These are phyloP conservation scores for Lactarius akahatsu DNA, from an alignment of 768 basidiomycete species.

Conservation along the genomic window DNA sequence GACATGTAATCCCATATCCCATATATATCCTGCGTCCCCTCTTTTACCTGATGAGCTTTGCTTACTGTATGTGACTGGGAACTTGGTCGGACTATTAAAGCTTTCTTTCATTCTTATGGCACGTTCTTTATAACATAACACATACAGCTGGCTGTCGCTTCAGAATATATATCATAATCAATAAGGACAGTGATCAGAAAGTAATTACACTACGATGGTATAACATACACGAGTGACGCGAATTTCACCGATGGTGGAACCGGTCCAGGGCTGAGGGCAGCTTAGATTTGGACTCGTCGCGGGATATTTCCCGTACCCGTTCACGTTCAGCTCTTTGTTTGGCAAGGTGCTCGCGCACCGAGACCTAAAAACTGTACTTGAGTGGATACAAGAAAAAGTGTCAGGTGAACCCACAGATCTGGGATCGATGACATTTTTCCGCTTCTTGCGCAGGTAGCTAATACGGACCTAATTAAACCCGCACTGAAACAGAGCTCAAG, in stretches of 20 bases:
- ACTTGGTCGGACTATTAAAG: conserved; percentile 14
- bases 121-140: conserved; percentile 15
- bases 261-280: conserved; percentile 43
- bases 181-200: background rate
- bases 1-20: conserved; percentile 2
- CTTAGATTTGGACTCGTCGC: conserved; percentile 31
- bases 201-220: background rate
- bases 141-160: conserved; percentile 10
- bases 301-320: conserved; percentile 33
- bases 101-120: background rate
- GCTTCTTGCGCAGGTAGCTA: conserved; percentile 80
- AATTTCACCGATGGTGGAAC: conserved; percentile 33
- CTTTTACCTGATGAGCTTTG: background rate
- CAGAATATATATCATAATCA: conserved; percentile 2
- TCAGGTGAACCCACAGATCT: conserved; percentile 48
- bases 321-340: conserved; percentile 38
- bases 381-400: conserved; percentile 24
- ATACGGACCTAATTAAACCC: background rate
- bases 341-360: conserved; percentile 43
- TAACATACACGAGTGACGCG: background rate
- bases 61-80: conserved; percentile 7
- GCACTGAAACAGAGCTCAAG: background rate
- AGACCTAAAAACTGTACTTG: conserved; percentile 43
- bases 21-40: conserved; percentile 1
- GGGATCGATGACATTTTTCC: conserved; percentile 94